phyloP scores from a whole-genome alignment of 2,329 filamentous ascomycete species.

The Cordyceps fumosorosea region DNA sequence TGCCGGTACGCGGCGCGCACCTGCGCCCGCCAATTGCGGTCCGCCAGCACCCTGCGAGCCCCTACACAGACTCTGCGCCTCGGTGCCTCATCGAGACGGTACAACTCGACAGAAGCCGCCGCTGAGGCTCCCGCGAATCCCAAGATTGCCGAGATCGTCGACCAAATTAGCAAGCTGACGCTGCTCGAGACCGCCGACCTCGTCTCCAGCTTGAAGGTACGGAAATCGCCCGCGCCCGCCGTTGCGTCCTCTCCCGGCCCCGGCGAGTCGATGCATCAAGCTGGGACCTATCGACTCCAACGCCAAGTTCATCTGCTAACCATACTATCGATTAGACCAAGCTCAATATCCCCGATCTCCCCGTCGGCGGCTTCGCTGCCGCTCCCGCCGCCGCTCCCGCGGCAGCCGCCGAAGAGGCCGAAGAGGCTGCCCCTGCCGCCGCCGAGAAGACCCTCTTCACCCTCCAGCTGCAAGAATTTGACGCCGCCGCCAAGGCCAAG shows the following conservation, averaged over 20 bases:
- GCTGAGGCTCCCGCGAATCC: slow-evolving; percentile 57
- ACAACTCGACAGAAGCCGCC: slow-evolving; percentile 76
- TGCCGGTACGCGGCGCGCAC: slow-evolving; percentile 58
- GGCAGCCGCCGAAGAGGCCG: slow-evolving; percentile 66
- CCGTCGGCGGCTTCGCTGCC: slow-evolving; percentile 82
- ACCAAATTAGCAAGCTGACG: slow-evolving; percentile 98
- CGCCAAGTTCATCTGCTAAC: not conserved
- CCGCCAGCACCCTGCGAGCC: slow-evolving; percentile 38
- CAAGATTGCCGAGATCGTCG: slow-evolving; percentile 91
- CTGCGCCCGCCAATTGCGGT: slow-evolving; percentile 57
- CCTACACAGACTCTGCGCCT: slow-evolving; percentile 42
- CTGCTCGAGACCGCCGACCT: slow-evolving; percentile 95
- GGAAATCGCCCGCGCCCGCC: slow-evolving; percentile 2
- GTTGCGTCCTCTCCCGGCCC: not conserved
- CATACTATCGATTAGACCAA: slow-evolving; percentile 54
- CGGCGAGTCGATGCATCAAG: not conserved
- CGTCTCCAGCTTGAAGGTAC: slow-evolving; percentile 89
- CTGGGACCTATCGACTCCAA: too few relatives aligned
- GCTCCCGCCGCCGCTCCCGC: slow-evolving; percentile 48
- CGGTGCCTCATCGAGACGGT: slow-evolving; percentile 57
- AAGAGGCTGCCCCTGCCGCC: slow-evolving; percentile 79
- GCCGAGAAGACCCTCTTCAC: slow-evolving; percentile 98
- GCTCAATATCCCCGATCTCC: slow-evolving; percentile 97
- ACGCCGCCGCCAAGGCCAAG: slow-evolving; percentile 88
- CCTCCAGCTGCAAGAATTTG: slow-evolving; percentile 87